Evolutionary conservation across 176 grass and related monocot genomes (phyloP), one percentile per base, ranked within the genome.

Genomic region (Phyllostachys edulis): DNA sequence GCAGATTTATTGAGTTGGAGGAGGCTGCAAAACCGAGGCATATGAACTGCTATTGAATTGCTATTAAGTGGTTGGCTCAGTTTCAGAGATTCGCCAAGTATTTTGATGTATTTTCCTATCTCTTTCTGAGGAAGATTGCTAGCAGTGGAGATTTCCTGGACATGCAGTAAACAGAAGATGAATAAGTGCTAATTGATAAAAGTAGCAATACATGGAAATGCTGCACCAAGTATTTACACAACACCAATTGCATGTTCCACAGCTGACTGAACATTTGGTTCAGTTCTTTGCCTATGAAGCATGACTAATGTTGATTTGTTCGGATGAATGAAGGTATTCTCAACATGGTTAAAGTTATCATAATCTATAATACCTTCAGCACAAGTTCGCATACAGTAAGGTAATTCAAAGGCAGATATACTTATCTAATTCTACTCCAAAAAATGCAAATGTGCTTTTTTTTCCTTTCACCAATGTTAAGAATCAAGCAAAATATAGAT

Each of bases 101-200:
- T 98, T 89, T 98, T 98, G 69, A 98, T 98, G 77, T 98, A 98
- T 74, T 98, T 98, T 49, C 96, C 96, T 21, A 98, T 99, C 66
- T 99, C 96, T 78, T 99, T 99, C 63, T 96, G 96, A 65, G 93
- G 96, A 91, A 99, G 93, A 75, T 95, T 99, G 85, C 96, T 99
- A 49, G 96, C 96, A 20, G 93, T 90, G 40, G 96, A 99, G 50
- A 99, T 99, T 90, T 99, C 96, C 96, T 99, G 85, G 71, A 52
- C 76, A 90, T 14, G 12, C 27, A 64, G 13, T 51, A 85, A 49
- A 40, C 56, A 76, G 44, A 71, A 74, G 18, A 56, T 76, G 41
- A 74, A 66, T 73, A 18, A 55, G 26, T 69, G 7, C 34, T 24
- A 21, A 76, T 18, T 18, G 4, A 77, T 32, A 71, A 67, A 71